Evolutionary conservation across 129 eudicot species (phyloP), one percentile per base, ranked within the genome.

Genomic region (Lonicera japonica): DNA sequence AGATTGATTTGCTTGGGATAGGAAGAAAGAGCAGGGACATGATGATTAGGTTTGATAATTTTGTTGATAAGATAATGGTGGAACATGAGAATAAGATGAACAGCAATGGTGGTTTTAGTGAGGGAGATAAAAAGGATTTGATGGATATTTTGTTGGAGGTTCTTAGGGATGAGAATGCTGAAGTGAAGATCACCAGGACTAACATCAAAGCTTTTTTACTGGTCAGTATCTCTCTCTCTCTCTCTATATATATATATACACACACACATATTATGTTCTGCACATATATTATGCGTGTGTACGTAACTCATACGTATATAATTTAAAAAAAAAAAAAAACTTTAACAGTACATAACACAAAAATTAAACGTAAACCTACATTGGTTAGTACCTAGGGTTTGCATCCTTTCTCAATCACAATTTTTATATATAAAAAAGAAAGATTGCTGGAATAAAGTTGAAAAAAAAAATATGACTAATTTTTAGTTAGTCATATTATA

Each of bases 11-110:
- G 25, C 71, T 77, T 34, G 83, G 83, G 0, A 29, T 61, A 59
- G 52, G 80, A 19, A 77, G 69, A 63, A 63, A 58, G 66, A 66
- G 73, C 22, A 73, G 61, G 41, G 73, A 51, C 58, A 56, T 77
- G 53, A 45, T 73, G 36, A 8, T 45, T 54, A 56, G 65, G 51
- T 81, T 69, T 58, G 87, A 81, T 54, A 24, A 25, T 0, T 73
- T 81, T 58, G 67, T 77, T 57, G 87, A 81, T 21, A 58, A 74
- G 61, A 73, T 81, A 5, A 65, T 81, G 47, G 58, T 29, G 59
- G 74, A 77, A 29, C 36, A 29, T 29, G 65, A 71, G 47, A 40
- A 21, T 24, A 56, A 29, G 16, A 17, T 46, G 9, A 41, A 25
- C 4, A 16, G 25, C 1, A 23, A 11, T 10, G 46, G 15, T 23